phyloP scores from a whole-genome alignment of 495 filamentous ascomycete genomes.

The Penicillium daleae region DNA sequence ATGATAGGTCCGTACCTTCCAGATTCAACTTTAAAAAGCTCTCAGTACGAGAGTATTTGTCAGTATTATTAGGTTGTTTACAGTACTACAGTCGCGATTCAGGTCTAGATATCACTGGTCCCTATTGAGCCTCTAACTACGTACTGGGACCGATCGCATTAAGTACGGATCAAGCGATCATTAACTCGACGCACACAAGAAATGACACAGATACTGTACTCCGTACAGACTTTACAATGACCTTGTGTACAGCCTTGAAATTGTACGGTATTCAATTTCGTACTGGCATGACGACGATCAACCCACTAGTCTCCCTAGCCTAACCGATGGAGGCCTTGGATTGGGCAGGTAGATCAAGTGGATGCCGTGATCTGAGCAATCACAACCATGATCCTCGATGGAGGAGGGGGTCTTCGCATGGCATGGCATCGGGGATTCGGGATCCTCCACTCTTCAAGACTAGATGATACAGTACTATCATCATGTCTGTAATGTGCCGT shows the following conservation, averaged over 20 bases:
- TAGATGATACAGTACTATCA: background rate
- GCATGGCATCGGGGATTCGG: slow-evolving; percentile 7
- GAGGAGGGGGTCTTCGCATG: background rate
- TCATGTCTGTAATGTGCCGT: background rate
- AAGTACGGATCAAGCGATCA: slow-evolving; percentile 6
- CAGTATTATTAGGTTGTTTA: background rate
- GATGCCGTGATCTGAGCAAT: background rate
- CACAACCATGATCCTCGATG: background rate
- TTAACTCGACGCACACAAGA: background rate
- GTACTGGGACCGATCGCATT: background rate
- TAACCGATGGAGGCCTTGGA: background rate
- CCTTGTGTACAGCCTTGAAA: background rate
- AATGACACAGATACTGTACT: too few relatives aligned
- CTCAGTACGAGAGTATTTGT: background rate
- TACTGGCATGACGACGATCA: background rate
- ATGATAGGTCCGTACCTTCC: background rate
- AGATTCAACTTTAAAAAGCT: background rate
- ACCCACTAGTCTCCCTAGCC: background rate
- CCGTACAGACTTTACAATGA: too few relatives aligned
- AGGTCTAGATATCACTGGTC: background rate
- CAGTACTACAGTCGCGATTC: background rate
- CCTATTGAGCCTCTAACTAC: background rate
- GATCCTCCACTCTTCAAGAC: background rate
- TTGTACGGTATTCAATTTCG: background rate
- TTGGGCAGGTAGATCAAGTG: slow-evolving; percentile 11